These are phyloP conservation scores for Pleurotus cornucopiae DNA, from an alignment of 768 basidiomycete species.

Conservation along the genomic window DNA sequence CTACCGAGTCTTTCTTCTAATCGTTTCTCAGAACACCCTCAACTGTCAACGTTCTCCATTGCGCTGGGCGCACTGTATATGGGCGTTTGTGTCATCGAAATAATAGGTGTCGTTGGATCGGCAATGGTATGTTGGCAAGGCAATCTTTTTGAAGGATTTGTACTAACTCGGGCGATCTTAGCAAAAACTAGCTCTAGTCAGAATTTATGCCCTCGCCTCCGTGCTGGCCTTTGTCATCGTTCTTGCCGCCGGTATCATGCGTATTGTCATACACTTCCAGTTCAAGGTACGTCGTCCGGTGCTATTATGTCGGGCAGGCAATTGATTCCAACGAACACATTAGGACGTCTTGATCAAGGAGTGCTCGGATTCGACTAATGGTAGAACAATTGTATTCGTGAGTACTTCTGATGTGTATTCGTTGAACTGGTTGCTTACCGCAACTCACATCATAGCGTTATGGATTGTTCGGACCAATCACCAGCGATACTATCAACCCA, in stretches of 20 bases:
- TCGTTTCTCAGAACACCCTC: conserved; percentile 30
- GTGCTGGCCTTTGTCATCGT: conserved; percentile 43
- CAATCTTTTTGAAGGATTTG: too few relatives aligned
- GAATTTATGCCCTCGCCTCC: conserved; percentile 53
- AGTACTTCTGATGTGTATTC: conserved; percentile 10
- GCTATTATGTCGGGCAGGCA: background rate
- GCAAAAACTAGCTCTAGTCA: conserved; percentile 54
- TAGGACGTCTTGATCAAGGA: conserved; percentile 56
- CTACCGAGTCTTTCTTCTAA: background rate
- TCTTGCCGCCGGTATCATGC: conserved; percentile 47
- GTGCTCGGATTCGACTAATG: conserved; percentile 42
- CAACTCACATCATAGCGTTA: conserved; percentile 27
- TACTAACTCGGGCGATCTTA: conserved; percentile 16
- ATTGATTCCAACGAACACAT: background rate
- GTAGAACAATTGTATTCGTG: conserved; percentile 30
- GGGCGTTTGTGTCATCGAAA: conserved; percentile 44
- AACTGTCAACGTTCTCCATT: conserved; percentile 52
- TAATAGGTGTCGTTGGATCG: conserved; percentile 51
- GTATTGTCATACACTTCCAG: conserved; percentile 60
- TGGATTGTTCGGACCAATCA: conserved; percentile 51
- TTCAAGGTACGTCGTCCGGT: conserved; percentile 46
- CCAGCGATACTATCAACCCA: conserved; percentile 22
- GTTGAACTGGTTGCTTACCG: background rate
- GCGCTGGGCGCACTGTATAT: conserved; percentile 59
- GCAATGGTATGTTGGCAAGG: conserved; percentile 35